These are phyloP conservation scores for Mortierella sp. DNA, from an alignment of 371 early-diverging fungal species.

Conservation along the genomic window DNA sequence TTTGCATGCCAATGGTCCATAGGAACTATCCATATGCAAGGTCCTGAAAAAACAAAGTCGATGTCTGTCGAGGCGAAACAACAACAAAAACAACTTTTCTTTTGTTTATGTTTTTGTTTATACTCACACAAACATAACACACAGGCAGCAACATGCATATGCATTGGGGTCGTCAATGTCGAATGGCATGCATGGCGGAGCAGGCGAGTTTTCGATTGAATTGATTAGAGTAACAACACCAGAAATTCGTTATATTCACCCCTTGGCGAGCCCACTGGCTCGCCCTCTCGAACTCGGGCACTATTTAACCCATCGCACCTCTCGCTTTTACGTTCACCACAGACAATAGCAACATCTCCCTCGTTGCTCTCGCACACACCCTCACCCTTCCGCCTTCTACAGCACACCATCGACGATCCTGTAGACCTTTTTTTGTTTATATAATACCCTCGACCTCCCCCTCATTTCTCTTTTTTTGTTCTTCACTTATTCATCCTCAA, in stretches of 20 bases:
- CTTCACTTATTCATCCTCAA: background rate
- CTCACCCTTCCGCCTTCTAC: background rate
- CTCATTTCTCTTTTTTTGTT: background rate
- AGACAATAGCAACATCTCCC: background rate
- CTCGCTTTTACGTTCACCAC: background rate
- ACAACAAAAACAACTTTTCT: background rate
- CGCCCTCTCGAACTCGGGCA: background rate
- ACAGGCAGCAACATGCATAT: conserved; percentile 4
- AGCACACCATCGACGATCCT: background rate
- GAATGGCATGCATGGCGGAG: conserved; percentile 3
- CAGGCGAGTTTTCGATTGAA: conserved; percentile 10
- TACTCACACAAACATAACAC: background rate
- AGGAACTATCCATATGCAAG: background rate
- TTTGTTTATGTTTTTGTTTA: too few species aligned
- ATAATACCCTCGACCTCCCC: conserved; percentile 6
- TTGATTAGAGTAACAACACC: conserved; percentile 26
- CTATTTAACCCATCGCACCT: background rate
- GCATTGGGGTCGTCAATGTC: conserved; percentile 7
- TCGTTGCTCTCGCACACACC: background rate
- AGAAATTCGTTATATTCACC: conserved; percentile 7
- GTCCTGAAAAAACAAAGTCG: background rate
- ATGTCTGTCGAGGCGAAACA: background rate
- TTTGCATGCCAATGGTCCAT: background rate
- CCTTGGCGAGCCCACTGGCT: background rate
- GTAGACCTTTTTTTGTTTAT: conserved; percentile 8